Evolutionary conservation across 2,329 filamentous ascomycete species (phyloP), one percentile per base, ranked within the genome.

Genomic region (Fusarium anguioides): DNA sequence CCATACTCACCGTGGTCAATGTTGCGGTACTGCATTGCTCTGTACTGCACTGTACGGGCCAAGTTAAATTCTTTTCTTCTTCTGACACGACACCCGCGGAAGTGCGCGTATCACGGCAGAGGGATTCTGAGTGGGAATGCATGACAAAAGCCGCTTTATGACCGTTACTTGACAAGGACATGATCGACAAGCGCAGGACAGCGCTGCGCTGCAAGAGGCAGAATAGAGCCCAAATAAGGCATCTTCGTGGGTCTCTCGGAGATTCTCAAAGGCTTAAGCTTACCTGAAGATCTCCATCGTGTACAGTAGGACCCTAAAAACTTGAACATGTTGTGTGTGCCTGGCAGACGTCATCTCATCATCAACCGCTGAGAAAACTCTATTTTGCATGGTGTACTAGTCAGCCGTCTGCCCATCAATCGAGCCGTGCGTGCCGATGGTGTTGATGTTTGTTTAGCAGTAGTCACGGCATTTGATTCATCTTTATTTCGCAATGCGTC

Each of bases 231-330:
- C 20, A 31, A 52, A 60, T 33, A 24, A 60, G 54, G 37, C 37
- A 49, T 50, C 36, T 41, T 60, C 48, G 41, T 48, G 48, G 59
- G 36, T 31, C 45, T 33, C 37, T 67, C 64, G 64, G 59, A 64
- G 51, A 67, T 59, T 67, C 58, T 50, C 57, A 67, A 47, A 63
- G 36, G 60, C 69, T 72, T 72, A 72, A 72, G 69, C 69, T 72
- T 72, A 72, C 66, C 64, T 42, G 46, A 68, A 56, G 63, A 66
- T 66, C 60, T 49, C 44, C 48, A 64, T 64, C 56, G n/a, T n/a
- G n/a, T n/a, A n/a, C n/a, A n/a, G n/a, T n/a, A 66, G 67, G 64
- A 60, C 69, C 69, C 58, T 67, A 64, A n/a, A n/a, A 52, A 65
- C 52, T 41, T 48, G 69, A 66, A 45, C 48, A 54, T 49, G 33